These are phyloP conservation scores for Boletus subluridellus DNA, from an alignment of 1,284 basidiomycete species.

Conservation along the genomic window DNA sequence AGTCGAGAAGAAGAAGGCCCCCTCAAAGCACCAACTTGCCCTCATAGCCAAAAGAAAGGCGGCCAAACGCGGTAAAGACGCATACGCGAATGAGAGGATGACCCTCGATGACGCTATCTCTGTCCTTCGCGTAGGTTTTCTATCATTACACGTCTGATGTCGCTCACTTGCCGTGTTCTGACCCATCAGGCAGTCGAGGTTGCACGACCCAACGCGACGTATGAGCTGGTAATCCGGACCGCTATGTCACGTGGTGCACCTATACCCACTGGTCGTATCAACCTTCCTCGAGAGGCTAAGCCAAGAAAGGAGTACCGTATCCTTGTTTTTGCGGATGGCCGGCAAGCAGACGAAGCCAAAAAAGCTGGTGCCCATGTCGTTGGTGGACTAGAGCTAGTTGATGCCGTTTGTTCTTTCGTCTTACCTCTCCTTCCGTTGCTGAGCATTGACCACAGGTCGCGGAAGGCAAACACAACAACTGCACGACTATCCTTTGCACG, in stretches of 20 bases:
- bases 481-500: constrained; percentile 79
- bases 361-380: constrained; percentile 83
- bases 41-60: constrained; percentile 43
- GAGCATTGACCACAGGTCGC: constrained; percentile 48
- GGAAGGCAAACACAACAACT: constrained; percentile 62
- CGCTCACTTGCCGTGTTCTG: constrained; percentile 4
- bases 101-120: constrained; percentile 59
- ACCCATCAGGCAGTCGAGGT: constrained; percentile 71
- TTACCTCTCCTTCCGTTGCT: constrained; percentile 4
- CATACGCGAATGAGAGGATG: constrained; percentile 61
- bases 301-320: constrained; percentile 67
- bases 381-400: constrained; percentile 80
- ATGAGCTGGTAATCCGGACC: constrained; percentile 78
- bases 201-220: constrained; percentile 67
- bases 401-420: constrained; percentile 54
- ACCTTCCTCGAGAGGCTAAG: constrained; percentile 73
- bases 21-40: constrained; percentile 63
- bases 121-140: constrained; percentile 61
- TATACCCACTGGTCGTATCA: constrained; percentile 76
- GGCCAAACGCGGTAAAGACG: constrained; percentile 36
- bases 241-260: constrained; percentile 69
- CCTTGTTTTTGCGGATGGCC: constrained; percentile 84
- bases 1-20: constrained; percentile 49
- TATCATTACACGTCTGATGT: not conserved
- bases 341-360: constrained; percentile 71